Conservation (phyloP, 1,284 basidiomycete species). For the Ustilago esculenta region DNA sequence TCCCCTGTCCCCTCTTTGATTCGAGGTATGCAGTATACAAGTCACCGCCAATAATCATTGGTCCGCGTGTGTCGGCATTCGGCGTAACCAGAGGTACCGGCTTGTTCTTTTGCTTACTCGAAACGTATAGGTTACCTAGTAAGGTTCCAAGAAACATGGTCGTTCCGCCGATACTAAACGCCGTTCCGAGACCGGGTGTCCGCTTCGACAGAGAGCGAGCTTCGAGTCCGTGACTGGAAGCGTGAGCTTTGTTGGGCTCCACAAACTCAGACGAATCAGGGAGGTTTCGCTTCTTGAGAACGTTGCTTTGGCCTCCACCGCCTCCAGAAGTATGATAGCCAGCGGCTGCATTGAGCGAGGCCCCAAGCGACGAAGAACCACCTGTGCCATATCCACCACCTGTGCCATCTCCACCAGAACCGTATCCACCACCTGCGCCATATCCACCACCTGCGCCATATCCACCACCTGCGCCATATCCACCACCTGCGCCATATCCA, state of each 20-base stretch:
- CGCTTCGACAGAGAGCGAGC: conserved; percentile 21
- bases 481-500: neutral
- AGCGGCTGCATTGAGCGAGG: conserved; percentile 24
- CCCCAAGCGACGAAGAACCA: neutral
- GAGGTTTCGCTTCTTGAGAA: conserved; percentile 25
- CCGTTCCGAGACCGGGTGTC: conserved; percentile 5
- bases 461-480: neutral
- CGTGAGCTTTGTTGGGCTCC: too few relatives aligned
- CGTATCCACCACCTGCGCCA: neutral
- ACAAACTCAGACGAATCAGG: neutral
- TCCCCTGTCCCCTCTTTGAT: conserved; percentile 3
- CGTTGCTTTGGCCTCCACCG: neutral
- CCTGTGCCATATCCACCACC: too few relatives aligned
- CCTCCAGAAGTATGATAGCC: conserved; percentile 6
- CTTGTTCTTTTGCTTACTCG: conserved; percentile 21
- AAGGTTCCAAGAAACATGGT: conserved; percentile 34
- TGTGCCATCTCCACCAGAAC: too few relatives aligned
- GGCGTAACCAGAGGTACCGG: conserved; percentile 35
- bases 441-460: neutral
- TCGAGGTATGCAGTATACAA: conserved; percentile 22
- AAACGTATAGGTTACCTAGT: conserved; percentile 4
- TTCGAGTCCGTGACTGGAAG: neutral
- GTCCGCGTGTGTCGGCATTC: conserved; percentile 16
- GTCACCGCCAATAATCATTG: conserved; percentile 30
- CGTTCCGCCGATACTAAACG: conserved; percentile 18